These are phyloP conservation scores for Acacia crassicarpa DNA, from an alignment of 306 rosid genomes.

Conservation along the genomic window DNA sequence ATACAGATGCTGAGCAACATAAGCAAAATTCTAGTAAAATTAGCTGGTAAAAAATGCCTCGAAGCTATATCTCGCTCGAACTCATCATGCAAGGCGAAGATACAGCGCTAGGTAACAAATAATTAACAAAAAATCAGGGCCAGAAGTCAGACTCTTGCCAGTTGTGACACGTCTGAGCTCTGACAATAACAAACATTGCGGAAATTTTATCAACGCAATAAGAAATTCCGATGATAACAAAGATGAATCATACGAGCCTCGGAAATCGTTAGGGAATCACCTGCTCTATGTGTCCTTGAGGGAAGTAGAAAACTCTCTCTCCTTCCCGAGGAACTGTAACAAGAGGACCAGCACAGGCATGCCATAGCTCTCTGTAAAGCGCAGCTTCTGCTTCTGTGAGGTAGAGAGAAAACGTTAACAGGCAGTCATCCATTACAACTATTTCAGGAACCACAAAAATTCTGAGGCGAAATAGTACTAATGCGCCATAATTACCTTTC, in stretches of 20 bases:
- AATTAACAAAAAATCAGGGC: background rate
- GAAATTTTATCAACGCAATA: constrained; percentile 11
- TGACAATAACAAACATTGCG: background rate
- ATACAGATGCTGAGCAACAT: background rate
- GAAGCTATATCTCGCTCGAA: background rate
- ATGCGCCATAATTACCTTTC: constrained; percentile 33
- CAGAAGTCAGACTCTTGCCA: background rate
- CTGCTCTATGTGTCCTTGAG: constrained; percentile 95
- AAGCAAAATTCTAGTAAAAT: background rate
- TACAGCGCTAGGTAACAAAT: background rate
- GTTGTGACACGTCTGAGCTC: constrained; percentile 17
- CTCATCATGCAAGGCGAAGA: background rate
- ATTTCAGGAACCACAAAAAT: background rate
- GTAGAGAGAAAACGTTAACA: background rate
- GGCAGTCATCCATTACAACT: background rate
- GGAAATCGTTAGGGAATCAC: constrained; percentile 32
- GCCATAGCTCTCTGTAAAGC: constrained; percentile 89
- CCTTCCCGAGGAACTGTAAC: constrained; percentile 77
- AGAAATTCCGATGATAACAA: background rate
- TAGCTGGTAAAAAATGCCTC: background rate
- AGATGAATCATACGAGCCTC: background rate
- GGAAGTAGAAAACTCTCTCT: constrained; percentile 83
- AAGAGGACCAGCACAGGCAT: constrained; percentile 94
- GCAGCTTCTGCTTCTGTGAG: constrained; percentile 69
- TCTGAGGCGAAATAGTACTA: constrained; percentile 4